Conservation (phyloP, 768 basidiomycete genomes). For the Gloeopeniophorella convolvens region DNA sequence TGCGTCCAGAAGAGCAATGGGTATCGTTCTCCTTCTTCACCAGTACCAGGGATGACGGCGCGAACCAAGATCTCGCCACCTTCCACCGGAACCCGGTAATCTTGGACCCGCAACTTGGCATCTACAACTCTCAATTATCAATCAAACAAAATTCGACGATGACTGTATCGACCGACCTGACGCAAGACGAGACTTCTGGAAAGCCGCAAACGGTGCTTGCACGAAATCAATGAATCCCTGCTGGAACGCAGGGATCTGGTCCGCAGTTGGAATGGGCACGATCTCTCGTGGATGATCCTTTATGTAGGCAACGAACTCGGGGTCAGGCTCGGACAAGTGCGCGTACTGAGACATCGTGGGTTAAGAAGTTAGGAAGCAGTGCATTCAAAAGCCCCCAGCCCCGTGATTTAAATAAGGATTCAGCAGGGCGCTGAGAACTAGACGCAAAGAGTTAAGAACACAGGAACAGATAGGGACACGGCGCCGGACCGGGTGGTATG, state of each 20-base stretch:
- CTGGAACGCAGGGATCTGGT: neutral
- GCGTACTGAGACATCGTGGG: constrained; percentile 1
- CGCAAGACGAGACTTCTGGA: neutral
- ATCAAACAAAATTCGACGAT: neutral
- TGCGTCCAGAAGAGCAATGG: constrained; percentile 2
- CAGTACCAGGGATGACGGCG: neutral
- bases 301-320: neutral
- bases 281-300: neutral
- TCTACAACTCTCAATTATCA: neutral
- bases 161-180: neutral
- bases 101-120: constrained; percentile 1
- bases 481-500: no score
- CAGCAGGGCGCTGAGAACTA: no score
- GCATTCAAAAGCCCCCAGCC: no score
- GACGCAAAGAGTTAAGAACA: no score
- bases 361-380: no score
- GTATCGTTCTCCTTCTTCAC: neutral
- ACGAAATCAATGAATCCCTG: neutral
- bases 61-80: neutral
- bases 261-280: neutral
- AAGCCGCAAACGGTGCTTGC: neutral
- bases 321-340: constrained; percentile 1
- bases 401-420: no score
- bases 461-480: no score
- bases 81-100: constrained; percentile 7